phyloP scores from a whole-genome alignment of 2,329 filamentous ascomycete species.

The Fusarium fujikuroi region DNA sequence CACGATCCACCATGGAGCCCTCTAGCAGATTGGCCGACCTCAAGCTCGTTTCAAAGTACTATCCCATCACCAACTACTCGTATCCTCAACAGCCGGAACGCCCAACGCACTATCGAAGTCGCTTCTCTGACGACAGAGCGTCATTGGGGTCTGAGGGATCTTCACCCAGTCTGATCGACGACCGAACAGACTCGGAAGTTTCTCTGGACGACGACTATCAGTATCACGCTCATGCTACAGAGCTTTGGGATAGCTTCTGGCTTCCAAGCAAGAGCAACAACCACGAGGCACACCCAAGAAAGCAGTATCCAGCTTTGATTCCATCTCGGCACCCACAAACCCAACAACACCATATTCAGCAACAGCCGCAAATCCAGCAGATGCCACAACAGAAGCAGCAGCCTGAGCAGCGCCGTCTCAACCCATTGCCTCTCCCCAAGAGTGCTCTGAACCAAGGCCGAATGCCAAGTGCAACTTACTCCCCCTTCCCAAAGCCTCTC shows the following conservation, averaged over 20 bases:
- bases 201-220: conserved; percentile 64
- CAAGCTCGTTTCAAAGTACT: conserved; percentile 54
- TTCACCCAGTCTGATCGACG: conserved; percentile 61
- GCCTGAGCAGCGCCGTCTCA: conserved; percentile 42
- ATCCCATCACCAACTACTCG: conserved; percentile 55
- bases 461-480: conserved; percentile 51
- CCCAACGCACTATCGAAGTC: conserved; percentile 31
- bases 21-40: conserved; percentile 51
- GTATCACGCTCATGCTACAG: conserved; percentile 56
- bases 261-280: conserved; percentile 31
- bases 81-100: conserved; percentile 49
- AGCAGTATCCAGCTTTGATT: conserved; percentile 49
- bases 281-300: conserved; percentile 32
- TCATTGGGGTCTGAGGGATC: conserved; percentile 60
- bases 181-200: conserved; percentile 61
- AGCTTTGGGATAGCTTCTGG: conserved; percentile 66
- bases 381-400: conserved; percentile 7
- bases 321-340: conserved; percentile 44
- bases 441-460: conserved; percentile 27
- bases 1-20: conserved; percentile 50
- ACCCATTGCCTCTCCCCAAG: conserved; percentile 45
- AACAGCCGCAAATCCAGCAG: background rate
- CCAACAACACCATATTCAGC: conserved; percentile 11
- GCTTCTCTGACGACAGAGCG: conserved; percentile 48
- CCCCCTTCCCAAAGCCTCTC: conserved; percentile 55